phyloP scores from a whole-genome alignment of 2,329 filamentous ascomycete genomes.

The Meredithiella fracta region DNA sequence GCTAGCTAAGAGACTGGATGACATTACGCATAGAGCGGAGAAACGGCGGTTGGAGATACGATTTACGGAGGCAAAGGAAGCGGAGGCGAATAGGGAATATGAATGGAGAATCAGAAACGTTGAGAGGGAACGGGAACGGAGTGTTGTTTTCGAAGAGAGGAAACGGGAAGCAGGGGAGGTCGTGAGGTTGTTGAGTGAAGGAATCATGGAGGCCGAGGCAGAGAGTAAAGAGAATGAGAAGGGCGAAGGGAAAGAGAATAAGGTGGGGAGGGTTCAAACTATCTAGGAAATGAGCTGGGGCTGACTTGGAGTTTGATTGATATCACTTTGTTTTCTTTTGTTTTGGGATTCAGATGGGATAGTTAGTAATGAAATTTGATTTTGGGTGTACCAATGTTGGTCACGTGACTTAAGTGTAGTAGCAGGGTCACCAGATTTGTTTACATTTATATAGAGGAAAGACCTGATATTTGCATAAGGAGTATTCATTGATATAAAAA shows the following conservation, averaged over 20 bases:
- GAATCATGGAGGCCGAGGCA: conserved; percentile 6
- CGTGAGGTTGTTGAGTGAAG: conserved; percentile 18
- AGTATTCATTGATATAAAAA: neutral
- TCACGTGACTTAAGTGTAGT: no score
- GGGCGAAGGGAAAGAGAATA: neutral
- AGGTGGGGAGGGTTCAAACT: conserved; percentile 2
- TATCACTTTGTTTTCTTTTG: no score
- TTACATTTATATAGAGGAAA: no score
- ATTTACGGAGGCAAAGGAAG: conserved; percentile 26
- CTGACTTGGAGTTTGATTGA: no score
- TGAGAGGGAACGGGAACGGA: conserved; percentile 32
- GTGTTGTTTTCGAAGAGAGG: conserved; percentile 31
- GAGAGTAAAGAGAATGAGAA: conserved; percentile 1
- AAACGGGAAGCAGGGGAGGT: conserved; percentile 30
- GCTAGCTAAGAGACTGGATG: conserved; percentile 32
- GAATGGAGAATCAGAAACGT: conserved; percentile 26
- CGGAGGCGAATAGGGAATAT: conserved; percentile 30
- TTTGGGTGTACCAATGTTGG: no score
- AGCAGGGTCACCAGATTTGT: no score
- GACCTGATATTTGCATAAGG: neutral
- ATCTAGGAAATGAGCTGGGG: conserved; percentile 2
- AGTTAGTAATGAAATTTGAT: no score
- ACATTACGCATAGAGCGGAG: conserved; percentile 30
- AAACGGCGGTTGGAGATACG: conserved; percentile 26
- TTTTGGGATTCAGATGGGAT: no score